Evolutionary conservation across 2,329 filamentous ascomycete species (phyloP).

Genomic region (Fusarium verticillioides): DNA sequence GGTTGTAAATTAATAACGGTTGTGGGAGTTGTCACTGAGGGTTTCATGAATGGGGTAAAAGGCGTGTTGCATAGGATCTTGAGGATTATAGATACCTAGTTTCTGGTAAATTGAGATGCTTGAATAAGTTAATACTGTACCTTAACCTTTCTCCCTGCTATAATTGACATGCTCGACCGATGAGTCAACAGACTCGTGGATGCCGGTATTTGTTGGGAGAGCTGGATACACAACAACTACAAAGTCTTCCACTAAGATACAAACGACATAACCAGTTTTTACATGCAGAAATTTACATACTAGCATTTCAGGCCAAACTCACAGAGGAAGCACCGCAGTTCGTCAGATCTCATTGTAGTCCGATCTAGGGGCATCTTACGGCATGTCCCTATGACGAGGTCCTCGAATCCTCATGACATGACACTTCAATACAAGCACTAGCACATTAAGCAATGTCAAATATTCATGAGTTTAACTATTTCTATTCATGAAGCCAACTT

Average conservation of each 20-base stretch:
- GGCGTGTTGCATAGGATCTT: conserved; percentile 14
- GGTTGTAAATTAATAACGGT: conserved; percentile 20
- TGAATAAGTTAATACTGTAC: not conserved
- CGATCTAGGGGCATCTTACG: not conserved
- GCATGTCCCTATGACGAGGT: not conserved
- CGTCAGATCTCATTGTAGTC: not conserved
- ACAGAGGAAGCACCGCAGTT: too few species aligned
- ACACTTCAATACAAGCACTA: not conserved
- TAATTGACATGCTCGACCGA: too few species aligned
- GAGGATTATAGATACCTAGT: not conserved
- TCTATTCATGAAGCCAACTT: not conserved
- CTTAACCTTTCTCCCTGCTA: not conserved
- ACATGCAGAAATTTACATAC: fast-evolving
- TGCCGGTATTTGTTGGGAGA: not conserved
- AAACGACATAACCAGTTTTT: not conserved
- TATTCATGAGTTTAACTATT: not conserved
- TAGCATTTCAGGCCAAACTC: not conserved
- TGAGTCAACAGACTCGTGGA: not conserved
- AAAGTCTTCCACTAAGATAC: not conserved
- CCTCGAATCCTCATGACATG: not conserved
- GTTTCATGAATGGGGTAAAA: conserved; percentile 20
- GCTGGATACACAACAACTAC: not conserved
- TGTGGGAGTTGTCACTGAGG: conserved; percentile 8
- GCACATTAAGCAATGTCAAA: not conserved
- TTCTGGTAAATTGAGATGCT: conserved; percentile 7